Evolutionary conservation across 148 eudicot species (phyloP).

Genomic region (Limonium bicolor): DNA sequence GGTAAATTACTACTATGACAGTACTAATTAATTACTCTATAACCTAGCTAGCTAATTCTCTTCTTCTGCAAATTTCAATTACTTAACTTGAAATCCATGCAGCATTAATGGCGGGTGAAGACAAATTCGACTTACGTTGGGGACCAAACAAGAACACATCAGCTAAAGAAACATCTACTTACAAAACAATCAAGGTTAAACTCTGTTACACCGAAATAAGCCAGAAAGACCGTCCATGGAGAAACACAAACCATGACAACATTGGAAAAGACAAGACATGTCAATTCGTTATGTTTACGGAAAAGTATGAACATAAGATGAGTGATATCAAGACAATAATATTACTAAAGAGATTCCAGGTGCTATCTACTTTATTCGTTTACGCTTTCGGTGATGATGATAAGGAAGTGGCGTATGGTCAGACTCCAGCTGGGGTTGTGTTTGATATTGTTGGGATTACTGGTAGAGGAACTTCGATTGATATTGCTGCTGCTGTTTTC

Average conservation of each 20-base stretch:
- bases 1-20: no score
- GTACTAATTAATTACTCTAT: no score
- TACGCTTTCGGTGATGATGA: constrained; percentile 25
- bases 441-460: constrained; percentile 34
- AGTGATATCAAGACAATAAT: constrained; percentile 20
- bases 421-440: constrained; percentile 21
- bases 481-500: constrained; percentile 45
- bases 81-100: no score
- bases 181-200: constrained; percentile 38
- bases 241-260: constrained; percentile 29
- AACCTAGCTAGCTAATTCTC: no score
- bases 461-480: constrained; percentile 49
- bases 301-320: constrained; percentile 19
- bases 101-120: constrained; percentile 7
- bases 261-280: constrained; percentile 66
- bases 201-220: constrained; percentile 52
- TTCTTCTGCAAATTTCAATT: no score
- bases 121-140: constrained; percentile 29
- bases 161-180: constrained; percentile 14
- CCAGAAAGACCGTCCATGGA: constrained; percentile 71
- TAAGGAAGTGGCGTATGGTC: constrained; percentile 40
- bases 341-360: constrained; percentile 37
- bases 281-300: constrained; percentile 21
- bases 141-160: constrained; percentile 15
- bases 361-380: constrained; percentile 50